These are phyloP conservation scores for Ciborinia camelliae DNA, from an alignment of 2,329 filamentous ascomycete species.

Conservation along the genomic window DNA sequence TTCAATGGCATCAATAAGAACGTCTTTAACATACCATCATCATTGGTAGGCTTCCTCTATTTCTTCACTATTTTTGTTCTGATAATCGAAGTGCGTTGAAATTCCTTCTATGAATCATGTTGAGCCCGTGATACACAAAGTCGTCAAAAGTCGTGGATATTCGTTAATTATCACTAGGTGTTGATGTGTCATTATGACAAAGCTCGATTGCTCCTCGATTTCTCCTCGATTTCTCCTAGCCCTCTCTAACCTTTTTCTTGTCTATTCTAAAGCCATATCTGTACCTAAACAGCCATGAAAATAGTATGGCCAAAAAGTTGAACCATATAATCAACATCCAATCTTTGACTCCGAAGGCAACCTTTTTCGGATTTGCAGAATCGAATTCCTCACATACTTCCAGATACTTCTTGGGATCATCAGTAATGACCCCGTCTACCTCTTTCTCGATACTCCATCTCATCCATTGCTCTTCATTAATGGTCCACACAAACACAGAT, in stretches of 20 bases:
- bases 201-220: slow-evolving; percentile 8
- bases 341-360: slow-evolving; percentile 20
- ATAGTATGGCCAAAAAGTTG: slow-evolving; percentile 25
- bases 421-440: slow-evolving; percentile 81
- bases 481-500: slow-evolving; percentile 77
- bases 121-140: background rate
- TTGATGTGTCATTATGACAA: slow-evolving; percentile 15
- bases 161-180: background rate
- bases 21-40: background rate
- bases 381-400: slow-evolving; percentile 50
- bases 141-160: background rate
- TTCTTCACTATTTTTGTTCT: background rate
- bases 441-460: slow-evolving; percentile 65
- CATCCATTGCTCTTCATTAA: slow-evolving; percentile 78
- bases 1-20: background rate
- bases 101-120: background rate
- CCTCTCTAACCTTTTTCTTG: slow-evolving; percentile 19
- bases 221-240: slow-evolving; percentile 16
- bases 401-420: slow-evolving; percentile 68
- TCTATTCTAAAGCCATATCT: slow-evolving; percentile 27
- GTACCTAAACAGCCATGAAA: slow-evolving; percentile 27
- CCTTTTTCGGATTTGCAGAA: slow-evolving; percentile 24
- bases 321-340: slow-evolving; percentile 26
- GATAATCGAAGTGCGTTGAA: background rate
- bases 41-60: background rate